Evolutionary conservation across 2,329 filamentous ascomycete genomes (phyloP), one percentile per base, ranked within the genome.

Genomic region (Xylariaceae sp.): DNA sequence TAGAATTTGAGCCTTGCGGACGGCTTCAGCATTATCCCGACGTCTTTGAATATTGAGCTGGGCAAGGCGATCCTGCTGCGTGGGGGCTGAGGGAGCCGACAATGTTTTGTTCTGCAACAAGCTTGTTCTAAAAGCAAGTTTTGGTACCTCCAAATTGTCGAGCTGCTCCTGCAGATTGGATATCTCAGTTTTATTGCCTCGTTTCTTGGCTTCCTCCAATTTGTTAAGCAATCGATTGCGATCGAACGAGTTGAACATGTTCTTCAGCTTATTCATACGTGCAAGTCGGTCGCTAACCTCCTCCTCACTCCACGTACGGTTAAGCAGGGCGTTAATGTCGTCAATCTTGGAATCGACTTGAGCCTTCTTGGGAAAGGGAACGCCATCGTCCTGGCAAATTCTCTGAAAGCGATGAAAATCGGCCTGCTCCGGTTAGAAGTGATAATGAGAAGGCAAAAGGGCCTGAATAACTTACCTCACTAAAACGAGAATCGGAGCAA

Each of bases 1-100:
- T 62, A 87, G 86, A 53, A 96, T 78, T 68, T 96, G 88, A 0
- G 91, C 92, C 70, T 89, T 88, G 56, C 92, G 89, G n/a, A 97
- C 88, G 47, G 88, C 86, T 68, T 96, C 89, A n/a, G 83, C 81
- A 67, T 96, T 96, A 62, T 86, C 80, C 55, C 86, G 84, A 58
- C 92, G 86, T 71, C 96, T 96, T 67, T 88, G 84, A 31, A 83
- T 79, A 72, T 99, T 99, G 61, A 96, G 78, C 65, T 87, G 81
- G 0, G 89, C 88, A 29, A 97, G 80, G 31, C 88, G 86, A 60
- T 95, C 89, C 69, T 92, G 89, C 70, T 95, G 87, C 8, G 76
- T 77, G 35, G 80, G 76, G 6, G 78, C 72, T 44, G 75, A 68
- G n/a, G 71, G 68, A 56, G 73, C 65, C 31, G 78, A 65, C 30